A percentile compares a stretch with the other conserved stretches of the same genome.
Conservation (phyloP, 2,329 filamentous ascomycete genomes). For the Fusarium haematococcum region DNA sequence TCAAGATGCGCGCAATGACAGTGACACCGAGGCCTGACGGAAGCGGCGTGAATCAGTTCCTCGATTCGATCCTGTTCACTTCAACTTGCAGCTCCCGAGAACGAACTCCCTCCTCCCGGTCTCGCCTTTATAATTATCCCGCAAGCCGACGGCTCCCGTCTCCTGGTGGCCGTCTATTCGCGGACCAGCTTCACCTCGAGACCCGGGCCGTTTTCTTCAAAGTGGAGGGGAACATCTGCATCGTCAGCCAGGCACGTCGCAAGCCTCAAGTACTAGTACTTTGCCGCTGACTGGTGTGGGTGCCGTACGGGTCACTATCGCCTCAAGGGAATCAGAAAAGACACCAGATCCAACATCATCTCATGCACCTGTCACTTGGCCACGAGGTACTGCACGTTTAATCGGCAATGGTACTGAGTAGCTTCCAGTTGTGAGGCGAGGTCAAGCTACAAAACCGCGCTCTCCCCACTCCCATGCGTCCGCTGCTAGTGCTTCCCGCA, state of each 20-base stretch:
- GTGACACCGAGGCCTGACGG: background rate
- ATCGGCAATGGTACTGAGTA: conserved; percentile 12
- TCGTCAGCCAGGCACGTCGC: conserved; percentile 3
- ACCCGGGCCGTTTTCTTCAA: conserved; percentile 35
- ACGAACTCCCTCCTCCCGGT: conserved; percentile 3
- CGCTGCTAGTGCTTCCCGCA: conserved; percentile 17
- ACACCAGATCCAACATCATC: conserved; percentile 23
- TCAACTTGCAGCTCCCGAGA: background rate
- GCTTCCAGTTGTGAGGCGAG: conserved; percentile 15
- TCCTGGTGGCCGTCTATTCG: conserved; percentile 12
- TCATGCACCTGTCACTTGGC: conserved; percentile 28
- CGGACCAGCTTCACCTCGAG: conserved; percentile 21
- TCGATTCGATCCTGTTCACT: background rate
- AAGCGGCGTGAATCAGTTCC: background rate
- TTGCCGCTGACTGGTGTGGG: conserved; percentile 7
- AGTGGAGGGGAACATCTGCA: conserved; percentile 27
- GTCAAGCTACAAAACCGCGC: conserved; percentile 16
- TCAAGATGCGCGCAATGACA: background rate
- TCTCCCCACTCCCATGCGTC: conserved; percentile 29
- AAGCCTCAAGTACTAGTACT: conserved; percentile 13
- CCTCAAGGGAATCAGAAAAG: background rate
- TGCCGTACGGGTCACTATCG: conserved; percentile 9
- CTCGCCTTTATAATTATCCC: conserved; percentile 27
- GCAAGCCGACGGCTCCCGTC: conserved; percentile 33
- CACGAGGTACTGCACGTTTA: conserved; percentile 23